Percentiles rank a stretch among this genome's conserved stretches.
Evolutionary conservation across 2,329 filamentous ascomycete genomes (phyloP).

Genomic region (Thielaviopsis punctulata): DNA sequence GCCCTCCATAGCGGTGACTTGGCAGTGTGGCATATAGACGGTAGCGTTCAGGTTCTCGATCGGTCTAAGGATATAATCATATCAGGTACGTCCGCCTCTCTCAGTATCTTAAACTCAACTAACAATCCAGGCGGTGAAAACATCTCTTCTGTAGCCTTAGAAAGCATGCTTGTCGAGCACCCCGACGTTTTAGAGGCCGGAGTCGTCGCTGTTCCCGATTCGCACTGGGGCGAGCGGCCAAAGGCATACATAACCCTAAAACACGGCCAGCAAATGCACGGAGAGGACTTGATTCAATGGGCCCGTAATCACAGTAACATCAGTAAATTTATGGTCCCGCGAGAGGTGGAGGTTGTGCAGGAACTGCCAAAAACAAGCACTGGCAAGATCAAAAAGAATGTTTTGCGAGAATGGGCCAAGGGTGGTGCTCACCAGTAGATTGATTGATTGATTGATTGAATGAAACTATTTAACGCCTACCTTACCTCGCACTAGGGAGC

Average conservation of each 20-base stretch:
- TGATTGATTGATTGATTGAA: no score
- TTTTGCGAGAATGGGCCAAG: constrained; percentile 72
- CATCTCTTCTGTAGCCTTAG: constrained; percentile 83
- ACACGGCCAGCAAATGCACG: constrained; percentile 35
- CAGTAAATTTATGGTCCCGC: constrained; percentile 74
- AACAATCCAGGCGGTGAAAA: constrained; percentile 64
- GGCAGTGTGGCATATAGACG: constrained; percentile 84
- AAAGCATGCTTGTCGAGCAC: constrained; percentile 76
- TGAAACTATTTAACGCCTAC: no score
- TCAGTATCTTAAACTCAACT: not conserved
- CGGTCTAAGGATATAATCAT: constrained; percentile 97
- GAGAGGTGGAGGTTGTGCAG: constrained; percentile 57
- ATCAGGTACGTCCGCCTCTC: constrained; percentile 40
- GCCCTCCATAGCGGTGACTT: constrained; percentile 80
- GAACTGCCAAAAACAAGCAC: constrained; percentile 95
- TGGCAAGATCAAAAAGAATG: constrained; percentile 91
- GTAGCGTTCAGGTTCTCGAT: constrained; percentile 80
- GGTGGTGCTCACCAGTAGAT: not conserved
- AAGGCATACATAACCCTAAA: constrained; percentile 84
- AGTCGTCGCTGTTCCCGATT: constrained; percentile 73
- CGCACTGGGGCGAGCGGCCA: constrained; percentile 89
- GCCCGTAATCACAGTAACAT: constrained; percentile 66
- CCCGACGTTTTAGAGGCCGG: constrained; percentile 81
- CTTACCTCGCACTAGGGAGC: no score
- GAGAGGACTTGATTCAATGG: constrained; percentile 65